Evolutionary conservation across 768 basidiomycete species (phyloP), one percentile per base, ranked within the genome.

Genomic region (Mycena sanguinolenta): DNA sequence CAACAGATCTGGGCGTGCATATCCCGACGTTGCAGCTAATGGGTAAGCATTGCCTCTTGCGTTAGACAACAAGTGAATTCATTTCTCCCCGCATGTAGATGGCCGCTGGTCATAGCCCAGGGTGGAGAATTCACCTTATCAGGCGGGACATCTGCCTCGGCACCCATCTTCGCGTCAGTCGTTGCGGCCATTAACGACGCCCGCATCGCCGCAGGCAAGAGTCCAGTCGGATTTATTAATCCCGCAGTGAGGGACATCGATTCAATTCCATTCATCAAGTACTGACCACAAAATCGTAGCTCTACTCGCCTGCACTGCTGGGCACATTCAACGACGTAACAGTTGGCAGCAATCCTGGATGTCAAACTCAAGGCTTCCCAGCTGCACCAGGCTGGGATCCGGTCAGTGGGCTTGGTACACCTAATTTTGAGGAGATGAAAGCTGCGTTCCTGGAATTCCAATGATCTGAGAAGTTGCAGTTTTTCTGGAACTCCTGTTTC

Each of bases 171-270:
- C 10, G 88, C 82, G 12, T 77, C 85, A 0, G 83, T 89, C 30
- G 75, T 89, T 39, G 77, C 87, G 3, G 77, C 88, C 79, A 73
- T 89, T 49, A 89, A 89, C 69, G 88, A 89, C 68, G 85, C 84
- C 0, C 86, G 87, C 8, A 75, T 89, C 30, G 76, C 78, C 4
- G 3, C 16, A 1, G 79, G 80, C 14, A 88, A 88, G 75, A 74
- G 70, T 2, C 75, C 87, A 1, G 77, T 88, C 39, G 88, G 87
- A n/a, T 86, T 86, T 74, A 84, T 87, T 58, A 87, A 87, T 64
- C 85, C 85, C 61, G 23, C 46, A 19, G 63, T 65, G 12, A 19
- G 34, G 0, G 3, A 19, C 17, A 34, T 58, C 13, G 16, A n/a
- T 16, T 13, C 4, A 39, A n/a, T n/a, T 49, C 46, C 44, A 46